Percentiles rank a stretch among this genome's conserved stretches.
These are phyloP conservation scores for Amanita brunnescens DNA, from an alignment of 768 basidiomycete species.

Conservation along the genomic window DNA sequence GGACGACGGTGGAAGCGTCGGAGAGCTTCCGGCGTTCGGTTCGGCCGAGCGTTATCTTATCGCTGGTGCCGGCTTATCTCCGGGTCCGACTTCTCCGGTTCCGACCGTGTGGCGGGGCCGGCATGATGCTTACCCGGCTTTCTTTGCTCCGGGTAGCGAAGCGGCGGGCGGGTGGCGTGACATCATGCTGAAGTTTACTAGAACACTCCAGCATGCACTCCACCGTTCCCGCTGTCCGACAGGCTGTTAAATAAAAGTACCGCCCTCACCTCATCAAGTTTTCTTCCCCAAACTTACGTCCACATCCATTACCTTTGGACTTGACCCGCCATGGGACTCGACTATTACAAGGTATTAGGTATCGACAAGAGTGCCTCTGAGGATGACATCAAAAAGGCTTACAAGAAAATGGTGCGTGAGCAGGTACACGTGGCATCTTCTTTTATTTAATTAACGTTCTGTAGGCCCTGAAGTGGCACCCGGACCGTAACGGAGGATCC, in stretches of 20 bases:
- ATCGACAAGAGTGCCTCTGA: conserved; percentile 65
- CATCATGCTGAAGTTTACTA: conserved; percentile 21
- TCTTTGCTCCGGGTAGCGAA: no score
- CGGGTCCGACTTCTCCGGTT: no score
- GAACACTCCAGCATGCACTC: conserved; percentile 21
- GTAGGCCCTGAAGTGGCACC: conserved; percentile 89
- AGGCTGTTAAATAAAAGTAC: conserved; percentile 11
- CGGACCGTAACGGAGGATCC: conserved; percentile 80
- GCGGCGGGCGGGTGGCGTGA: no score
- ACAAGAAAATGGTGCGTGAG: conserved; percentile 81
- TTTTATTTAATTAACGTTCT: neutral
- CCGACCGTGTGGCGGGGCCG: no score
- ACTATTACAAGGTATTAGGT: conserved; percentile 86
- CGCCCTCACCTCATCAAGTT: conserved; percentile 3
- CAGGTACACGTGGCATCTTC: conserved; percentile 11
- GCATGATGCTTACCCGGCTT: no score
- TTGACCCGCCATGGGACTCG: conserved; percentile 52
- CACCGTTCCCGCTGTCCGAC: neutral
- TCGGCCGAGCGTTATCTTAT: neutral
- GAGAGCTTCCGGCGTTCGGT: no score
- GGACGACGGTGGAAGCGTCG: no score
- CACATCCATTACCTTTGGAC: no score
- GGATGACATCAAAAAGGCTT: conserved; percentile 88
- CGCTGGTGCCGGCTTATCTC: neutral
- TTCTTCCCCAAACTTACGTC: no score